phyloP scores from a whole-genome alignment of 805 yeast genomes.

The Teunomyces tritomae region DNA sequence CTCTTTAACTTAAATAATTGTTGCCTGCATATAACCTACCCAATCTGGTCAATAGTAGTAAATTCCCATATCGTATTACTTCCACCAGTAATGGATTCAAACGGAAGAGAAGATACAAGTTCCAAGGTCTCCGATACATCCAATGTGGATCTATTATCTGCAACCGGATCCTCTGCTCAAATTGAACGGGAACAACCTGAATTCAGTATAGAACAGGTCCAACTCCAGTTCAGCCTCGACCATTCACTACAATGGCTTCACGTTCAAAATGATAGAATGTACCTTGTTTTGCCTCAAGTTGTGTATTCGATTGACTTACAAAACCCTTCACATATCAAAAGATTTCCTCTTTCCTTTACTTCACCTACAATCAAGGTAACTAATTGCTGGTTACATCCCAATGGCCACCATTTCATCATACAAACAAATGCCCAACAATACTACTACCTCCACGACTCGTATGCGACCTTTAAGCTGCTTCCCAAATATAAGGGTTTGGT shows the following conservation, averaged over 20 bases:
- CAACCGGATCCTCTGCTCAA: background rate
- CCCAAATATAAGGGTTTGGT: constrained; percentile 30
- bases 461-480: constrained; percentile 31
- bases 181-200: constrained; percentile 16
- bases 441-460: constrained; percentile 31
- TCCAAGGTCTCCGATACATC: background rate
- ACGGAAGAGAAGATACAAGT: background rate
- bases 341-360: constrained; percentile 18
- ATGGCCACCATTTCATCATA: constrained; percentile 32
- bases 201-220: constrained; percentile 36
- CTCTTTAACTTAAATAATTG: too few relatives aligned
- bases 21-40: too few relatives aligned
- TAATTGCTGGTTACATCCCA: constrained; percentile 37
- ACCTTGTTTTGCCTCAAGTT: constrained; percentile 17
- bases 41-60: too few relatives aligned
- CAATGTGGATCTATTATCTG: background rate
- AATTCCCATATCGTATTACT: too few relatives aligned
- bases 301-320: constrained; percentile 33
- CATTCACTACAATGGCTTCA: constrained; percentile 21
- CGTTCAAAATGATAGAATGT: constrained; percentile 37
- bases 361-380: constrained; percentile 14
- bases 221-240: constrained; percentile 35
- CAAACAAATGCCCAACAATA: constrained; percentile 23
- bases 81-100: constrained; percentile 1
- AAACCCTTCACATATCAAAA: constrained; percentile 32